Conservation (phyloP, 1,139 yeast species). For the Kurtzmaniella quercitrusa region DNA sequence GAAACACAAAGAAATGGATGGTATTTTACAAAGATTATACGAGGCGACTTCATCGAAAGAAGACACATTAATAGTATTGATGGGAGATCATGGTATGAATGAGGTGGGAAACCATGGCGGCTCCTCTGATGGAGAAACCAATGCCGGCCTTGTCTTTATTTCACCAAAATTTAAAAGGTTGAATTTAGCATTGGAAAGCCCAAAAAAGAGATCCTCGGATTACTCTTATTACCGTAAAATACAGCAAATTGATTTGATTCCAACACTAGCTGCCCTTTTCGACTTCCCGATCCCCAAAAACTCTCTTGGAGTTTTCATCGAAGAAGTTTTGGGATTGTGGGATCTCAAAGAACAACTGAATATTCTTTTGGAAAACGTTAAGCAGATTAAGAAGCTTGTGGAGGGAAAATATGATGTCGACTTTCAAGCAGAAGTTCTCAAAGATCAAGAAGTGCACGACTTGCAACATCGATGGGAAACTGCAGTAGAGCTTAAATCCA, state of each 20-base stretch:
- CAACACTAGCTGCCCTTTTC: conserved; percentile 70
- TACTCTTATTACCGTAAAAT: conserved; percentile 52
- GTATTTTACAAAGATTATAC: conserved; percentile 53
- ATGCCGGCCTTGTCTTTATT: conserved; percentile 71
- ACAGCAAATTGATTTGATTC: conserved; percentile 85
- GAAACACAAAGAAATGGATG: conserved; percentile 86
- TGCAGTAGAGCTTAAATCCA: conserved; percentile 2
- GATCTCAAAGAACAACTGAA: conserved; percentile 27
- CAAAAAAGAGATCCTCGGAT: conserved; percentile 32
- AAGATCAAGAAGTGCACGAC: conserved; percentile 7
- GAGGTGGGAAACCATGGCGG: conserved; percentile 96
- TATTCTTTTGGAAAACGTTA: conserved; percentile 55
- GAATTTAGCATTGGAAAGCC: conserved; percentile 32
- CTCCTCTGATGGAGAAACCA: conserved; percentile 86
- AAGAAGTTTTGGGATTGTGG: conserved; percentile 55
- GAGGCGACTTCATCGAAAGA: conserved; percentile 18
- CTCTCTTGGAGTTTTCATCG: conserved; percentile 70
- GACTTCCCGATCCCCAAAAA: conserved; percentile 85
- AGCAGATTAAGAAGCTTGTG: conserved; percentile 48
- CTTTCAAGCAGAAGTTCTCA: neutral
- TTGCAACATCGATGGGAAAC: conserved; percentile 13
- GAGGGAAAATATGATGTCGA: conserved; percentile 20
- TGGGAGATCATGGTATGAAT: conserved; percentile 98
- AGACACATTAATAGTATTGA: conserved; percentile 66
- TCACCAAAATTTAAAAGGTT: conserved; percentile 52